These are phyloP conservation scores for Capsicum rhomboideum DNA, from an alignment of 257 asterid species.

Conservation along the genomic window DNA sequence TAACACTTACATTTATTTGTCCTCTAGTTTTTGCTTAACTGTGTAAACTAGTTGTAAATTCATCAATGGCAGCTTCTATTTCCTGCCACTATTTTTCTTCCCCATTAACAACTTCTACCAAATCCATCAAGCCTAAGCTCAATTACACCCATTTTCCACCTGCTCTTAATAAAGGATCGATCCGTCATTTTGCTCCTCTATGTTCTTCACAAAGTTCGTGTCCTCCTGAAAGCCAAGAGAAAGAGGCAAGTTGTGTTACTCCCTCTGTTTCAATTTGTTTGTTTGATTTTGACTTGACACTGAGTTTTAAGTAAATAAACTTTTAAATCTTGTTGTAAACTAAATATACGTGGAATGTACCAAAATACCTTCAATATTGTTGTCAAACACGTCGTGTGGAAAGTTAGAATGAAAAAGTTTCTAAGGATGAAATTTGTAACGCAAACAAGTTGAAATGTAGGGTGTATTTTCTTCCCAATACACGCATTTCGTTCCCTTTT, in stretches of 20 bases:
- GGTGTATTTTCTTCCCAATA: neutral
- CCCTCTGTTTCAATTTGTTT: neutral
- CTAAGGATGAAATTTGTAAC: too few species aligned
- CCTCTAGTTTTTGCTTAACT: neutral
- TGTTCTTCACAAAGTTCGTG: constrained; percentile 32
- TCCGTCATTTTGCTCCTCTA: constrained; percentile 15
- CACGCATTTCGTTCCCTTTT: neutral
- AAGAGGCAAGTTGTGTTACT: constrained; percentile 38
- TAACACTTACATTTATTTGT: neutral
- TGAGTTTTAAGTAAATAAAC: too few species aligned
- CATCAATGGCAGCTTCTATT: constrained; percentile 59
- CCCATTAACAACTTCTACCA: constrained; percentile 19
- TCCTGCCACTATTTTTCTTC: constrained; percentile 50
- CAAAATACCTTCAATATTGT: too few species aligned
- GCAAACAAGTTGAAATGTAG: too few species aligned
- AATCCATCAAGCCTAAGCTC: constrained; percentile 14
- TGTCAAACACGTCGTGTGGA: too few species aligned
- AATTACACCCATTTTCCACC: constrained; percentile 11
- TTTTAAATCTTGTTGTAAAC: too few species aligned
- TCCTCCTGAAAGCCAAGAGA: constrained; percentile 20
- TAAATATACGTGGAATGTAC: too few species aligned
- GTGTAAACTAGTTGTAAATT: neutral
- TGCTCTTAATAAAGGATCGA: neutral
- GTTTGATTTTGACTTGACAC: too few species aligned
- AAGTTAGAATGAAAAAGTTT: too few species aligned